phyloP scores from a whole-genome alignment of 768 basidiomycete species.

The Piloderma croceum region DNA sequence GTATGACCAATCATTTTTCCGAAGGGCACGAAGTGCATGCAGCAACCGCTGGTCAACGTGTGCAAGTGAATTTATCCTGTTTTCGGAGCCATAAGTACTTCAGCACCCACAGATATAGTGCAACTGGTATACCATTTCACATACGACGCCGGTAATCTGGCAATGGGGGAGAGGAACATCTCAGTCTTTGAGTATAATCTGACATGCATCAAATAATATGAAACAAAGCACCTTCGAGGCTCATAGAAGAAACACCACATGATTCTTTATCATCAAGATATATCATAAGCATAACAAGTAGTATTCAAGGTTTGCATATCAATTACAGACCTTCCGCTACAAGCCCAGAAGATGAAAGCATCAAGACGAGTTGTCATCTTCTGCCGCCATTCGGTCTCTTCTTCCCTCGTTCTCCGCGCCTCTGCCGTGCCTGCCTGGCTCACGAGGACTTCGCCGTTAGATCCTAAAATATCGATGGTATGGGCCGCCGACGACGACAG shows the following conservation, averaged over 20 bases:
- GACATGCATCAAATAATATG: neutral
- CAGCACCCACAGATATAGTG: too few species aligned
- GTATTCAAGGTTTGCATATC: neutral
- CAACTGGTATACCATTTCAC: too few species aligned
- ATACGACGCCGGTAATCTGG: constrained; percentile 38
- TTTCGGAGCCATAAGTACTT: too few species aligned
- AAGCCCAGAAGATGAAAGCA: constrained; percentile 70
- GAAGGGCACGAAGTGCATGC: constrained; percentile 46
- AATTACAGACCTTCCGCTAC: constrained; percentile 59
- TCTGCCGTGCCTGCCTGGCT: neutral
- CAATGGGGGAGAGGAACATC: neutral
- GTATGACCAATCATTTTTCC: constrained; percentile 59
- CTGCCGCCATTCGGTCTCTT: too few species aligned
- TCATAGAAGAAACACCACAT: constrained; percentile 89
- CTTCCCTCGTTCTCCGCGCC: neutral
- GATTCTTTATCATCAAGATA: constrained; percentile 36
- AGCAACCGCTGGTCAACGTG: constrained; percentile 59
- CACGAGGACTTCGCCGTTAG: neutral
- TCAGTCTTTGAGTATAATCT: too few species aligned
- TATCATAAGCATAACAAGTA: constrained; percentile 3
- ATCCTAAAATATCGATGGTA: constrained; percentile 3
- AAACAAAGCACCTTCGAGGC: constrained; percentile 50
- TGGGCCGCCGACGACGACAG: too few species aligned
- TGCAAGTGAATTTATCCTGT: constrained; percentile 69
- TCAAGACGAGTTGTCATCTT: constrained; percentile 48